These are phyloP conservation scores for Aspergillus kassunensis DNA, from an alignment of 495 filamentous ascomycete genomes.

Conservation along the genomic window DNA sequence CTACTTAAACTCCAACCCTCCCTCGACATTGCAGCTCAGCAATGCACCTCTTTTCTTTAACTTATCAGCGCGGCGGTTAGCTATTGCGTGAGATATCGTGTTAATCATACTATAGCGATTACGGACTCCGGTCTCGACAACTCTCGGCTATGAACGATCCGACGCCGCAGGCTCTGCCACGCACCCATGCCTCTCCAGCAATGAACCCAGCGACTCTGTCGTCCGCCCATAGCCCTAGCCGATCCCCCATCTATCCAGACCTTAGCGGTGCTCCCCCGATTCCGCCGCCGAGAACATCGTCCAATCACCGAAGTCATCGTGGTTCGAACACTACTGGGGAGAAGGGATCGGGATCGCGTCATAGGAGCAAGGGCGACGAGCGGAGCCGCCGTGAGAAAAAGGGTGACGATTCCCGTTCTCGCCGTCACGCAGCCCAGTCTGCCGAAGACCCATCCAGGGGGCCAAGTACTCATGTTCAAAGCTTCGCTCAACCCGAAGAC, in stretches of 20 bases:
- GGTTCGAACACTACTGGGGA: conserved; percentile 30
- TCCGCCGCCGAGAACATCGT: conserved; percentile 44
- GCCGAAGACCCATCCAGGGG: conserved; percentile 26
- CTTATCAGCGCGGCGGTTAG: conserved; percentile 24
- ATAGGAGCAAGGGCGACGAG: conserved; percentile 33
- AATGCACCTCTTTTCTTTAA: conserved; percentile 43
- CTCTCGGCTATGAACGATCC: conserved; percentile 45
- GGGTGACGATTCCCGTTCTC: conserved; percentile 25
- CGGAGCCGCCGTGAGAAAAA: conserved; percentile 34
- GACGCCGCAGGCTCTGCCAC: conserved; percentile 33
- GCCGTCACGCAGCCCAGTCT: conserved; percentile 26
- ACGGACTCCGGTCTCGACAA: conserved; percentile 30
- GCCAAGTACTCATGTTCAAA: conserved; percentile 8
- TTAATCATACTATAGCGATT: conserved; percentile 31
- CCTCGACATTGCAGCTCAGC: conserved; percentile 33
- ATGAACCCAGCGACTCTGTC: conserved; percentile 26
- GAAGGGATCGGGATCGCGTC: conserved; percentile 32
- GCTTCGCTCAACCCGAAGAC: conserved; percentile 17
- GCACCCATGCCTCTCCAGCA: conserved; percentile 30
- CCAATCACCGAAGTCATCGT: conserved; percentile 37
- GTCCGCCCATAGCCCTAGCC: conserved; percentile 31
- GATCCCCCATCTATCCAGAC: conserved; percentile 33
- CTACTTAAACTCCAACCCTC: neutral
- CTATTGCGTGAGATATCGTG: conserved; percentile 2
- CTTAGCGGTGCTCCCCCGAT: conserved; percentile 38